These are phyloP conservation scores for Chytriomyces confervae DNA, from an alignment of 192 early-diverging fungal genomes.

Conservation along the genomic window DNA sequence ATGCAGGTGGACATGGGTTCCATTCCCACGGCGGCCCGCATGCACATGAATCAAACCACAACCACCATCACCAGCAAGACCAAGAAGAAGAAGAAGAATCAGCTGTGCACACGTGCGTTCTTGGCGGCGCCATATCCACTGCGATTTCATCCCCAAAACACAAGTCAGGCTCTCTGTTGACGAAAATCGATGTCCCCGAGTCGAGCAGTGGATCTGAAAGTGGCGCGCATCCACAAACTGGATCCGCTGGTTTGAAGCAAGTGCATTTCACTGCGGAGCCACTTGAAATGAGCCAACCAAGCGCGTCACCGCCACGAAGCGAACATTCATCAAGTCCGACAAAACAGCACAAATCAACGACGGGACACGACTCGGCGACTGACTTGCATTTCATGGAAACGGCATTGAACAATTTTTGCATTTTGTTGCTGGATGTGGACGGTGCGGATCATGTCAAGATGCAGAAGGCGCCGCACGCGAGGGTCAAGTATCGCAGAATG, in stretches of 20 bases:
- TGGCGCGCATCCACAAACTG: neutral
- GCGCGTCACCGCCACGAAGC: neutral
- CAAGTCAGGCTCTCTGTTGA: neutral
- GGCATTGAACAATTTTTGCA: conserved; percentile 38
- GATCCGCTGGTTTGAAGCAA: neutral
- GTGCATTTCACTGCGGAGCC: conserved; percentile 16
- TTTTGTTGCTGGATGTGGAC: conserved; percentile 43
- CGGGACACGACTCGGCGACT: neutral
- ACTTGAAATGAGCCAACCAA: neutral
- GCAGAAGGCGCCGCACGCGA: conserved; percentile 27
- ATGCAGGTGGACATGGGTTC: neutral
- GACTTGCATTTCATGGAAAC: neutral
- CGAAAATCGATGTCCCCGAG: neutral
- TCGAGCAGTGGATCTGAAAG: neutral
- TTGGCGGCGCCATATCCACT: conserved; percentile 9
- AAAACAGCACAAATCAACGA: neutral
- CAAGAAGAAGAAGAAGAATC: neutral
- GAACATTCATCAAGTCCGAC: conserved; percentile 2
- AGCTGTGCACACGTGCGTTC: neutral
- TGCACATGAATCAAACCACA: too few species aligned
- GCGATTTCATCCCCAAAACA: conserved; percentile 4
- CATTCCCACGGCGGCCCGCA: neutral
- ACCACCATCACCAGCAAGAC: conserved; percentile 3
- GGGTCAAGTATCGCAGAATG: conserved; percentile 38
- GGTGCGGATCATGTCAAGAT: conserved; percentile 37